phyloP scores from a whole-genome alignment of 345 rosid species.

The Eucalyptus pumila region DNA sequence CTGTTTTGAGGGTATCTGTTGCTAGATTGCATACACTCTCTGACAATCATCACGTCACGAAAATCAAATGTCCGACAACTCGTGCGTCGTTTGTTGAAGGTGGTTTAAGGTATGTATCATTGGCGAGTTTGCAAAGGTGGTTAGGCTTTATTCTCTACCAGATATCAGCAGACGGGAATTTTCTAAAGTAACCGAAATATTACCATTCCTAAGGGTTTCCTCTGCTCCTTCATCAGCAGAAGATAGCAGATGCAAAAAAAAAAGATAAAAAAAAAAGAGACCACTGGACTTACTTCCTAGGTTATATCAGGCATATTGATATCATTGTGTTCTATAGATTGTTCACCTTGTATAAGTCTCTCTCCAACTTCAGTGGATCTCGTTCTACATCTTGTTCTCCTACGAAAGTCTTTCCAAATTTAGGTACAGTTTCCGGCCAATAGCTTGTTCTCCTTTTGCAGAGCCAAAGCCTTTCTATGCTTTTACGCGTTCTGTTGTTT shows the following conservation, averaged over 20 bases:
- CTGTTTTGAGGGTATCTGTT: not conserved
- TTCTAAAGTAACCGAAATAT: slow-evolving; percentile 38
- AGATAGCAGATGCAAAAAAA: slow-evolving; percentile 22
- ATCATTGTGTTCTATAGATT: too few relatives aligned
- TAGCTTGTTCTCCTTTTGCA: too few relatives aligned
- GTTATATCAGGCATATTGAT: too few relatives aligned
- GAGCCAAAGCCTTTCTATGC: too few relatives aligned
- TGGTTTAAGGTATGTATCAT: slow-evolving; percentile 64
- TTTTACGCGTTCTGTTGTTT: too few relatives aligned
- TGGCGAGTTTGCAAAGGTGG: slow-evolving; percentile 68
- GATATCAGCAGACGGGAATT: slow-evolving; percentile 41
- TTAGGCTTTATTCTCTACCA: slow-evolving; percentile 62
- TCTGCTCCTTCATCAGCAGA: slow-evolving; percentile 80
- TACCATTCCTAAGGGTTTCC: slow-evolving; percentile 70
- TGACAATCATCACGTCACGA: not conserved
- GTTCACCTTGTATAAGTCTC: too few relatives aligned
- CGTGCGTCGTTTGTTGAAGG: slow-evolving; percentile 17
- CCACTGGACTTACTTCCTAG: accelerated
- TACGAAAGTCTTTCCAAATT: too few relatives aligned
- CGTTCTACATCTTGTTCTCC: too few relatives aligned
- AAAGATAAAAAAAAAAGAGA: accelerated
- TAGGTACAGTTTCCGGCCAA: accelerated
- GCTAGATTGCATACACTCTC: not conserved
- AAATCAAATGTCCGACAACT: not conserved
- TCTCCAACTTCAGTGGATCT: too few relatives aligned